Evolutionary conservation across 495 filamentous ascomycete genomes (phyloP).

Genomic region (Aspergillus indologenus): DNA sequence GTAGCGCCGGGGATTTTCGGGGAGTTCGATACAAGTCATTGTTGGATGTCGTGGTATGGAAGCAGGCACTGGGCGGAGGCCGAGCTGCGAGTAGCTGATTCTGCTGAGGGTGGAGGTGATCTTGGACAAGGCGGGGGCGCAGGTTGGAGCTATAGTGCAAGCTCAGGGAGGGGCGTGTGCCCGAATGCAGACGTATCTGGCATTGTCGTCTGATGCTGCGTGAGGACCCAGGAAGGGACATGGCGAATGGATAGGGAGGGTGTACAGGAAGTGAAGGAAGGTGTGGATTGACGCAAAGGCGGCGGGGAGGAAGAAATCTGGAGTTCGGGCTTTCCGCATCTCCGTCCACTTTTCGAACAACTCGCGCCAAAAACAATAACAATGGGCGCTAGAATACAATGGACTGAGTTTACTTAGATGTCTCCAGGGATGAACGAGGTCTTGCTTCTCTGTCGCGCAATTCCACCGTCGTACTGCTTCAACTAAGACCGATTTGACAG

Average conservation of each 20-base stretch:
- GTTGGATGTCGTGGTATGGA: constrained; percentile 20
- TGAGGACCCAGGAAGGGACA: not conserved
- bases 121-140: not conserved
- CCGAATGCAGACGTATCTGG: not conserved
- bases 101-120: constrained; percentile 1
- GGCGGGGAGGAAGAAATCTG: not conserved
- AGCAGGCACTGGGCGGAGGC: constrained; percentile 9
- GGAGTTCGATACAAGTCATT: constrained; percentile 3
- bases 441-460: no score
- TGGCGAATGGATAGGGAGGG: constrained; percentile 14
- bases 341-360: not conserved
- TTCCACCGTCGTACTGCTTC: no score
- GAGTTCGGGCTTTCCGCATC: not conserved
- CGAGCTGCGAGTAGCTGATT: constrained; percentile 9
- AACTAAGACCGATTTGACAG: no score
- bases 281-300: not conserved
- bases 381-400: no score
- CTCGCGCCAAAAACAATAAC: not conserved
- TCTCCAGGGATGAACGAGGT: no score
- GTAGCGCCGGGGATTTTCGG: constrained; percentile 1
- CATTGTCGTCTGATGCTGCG: not conserved
- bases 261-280: constrained; percentile 8
- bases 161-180: not conserved
- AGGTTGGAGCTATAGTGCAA: not conserved
- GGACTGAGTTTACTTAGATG: no score